Evolutionary conservation across 139 green algal genomes (phyloP).

Genomic region (Chlamydomonas applanata): DNA sequence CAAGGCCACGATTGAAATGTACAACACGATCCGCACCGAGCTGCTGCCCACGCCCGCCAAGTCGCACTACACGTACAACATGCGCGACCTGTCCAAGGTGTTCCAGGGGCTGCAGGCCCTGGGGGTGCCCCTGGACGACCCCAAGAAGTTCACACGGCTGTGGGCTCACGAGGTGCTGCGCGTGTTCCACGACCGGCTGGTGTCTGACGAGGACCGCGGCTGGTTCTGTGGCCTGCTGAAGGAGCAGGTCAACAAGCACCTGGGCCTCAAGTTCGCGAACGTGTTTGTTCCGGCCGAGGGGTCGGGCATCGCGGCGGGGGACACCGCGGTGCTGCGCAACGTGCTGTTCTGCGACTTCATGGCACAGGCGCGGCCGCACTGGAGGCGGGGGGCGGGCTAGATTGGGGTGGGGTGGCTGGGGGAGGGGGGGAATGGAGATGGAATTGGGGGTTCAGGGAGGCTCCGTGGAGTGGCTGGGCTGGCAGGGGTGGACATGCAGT

Average conservation of each 20-base stretch:
- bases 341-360: slow-evolving; percentile 49
- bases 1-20: slow-evolving; percentile 57
- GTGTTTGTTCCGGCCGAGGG: slow-evolving; percentile 41
- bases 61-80: slow-evolving; percentile 83
- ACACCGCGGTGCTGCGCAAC: slow-evolving; percentile 37
- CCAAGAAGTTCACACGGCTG: slow-evolving; percentile 42
- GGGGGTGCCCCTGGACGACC: slow-evolving; percentile 45
- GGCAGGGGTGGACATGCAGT: too few species aligned
- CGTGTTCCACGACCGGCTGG: slow-evolving; percentile 76
- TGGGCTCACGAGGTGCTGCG: slow-evolving; percentile 71
- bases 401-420: too few species aligned
- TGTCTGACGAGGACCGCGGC: slow-evolving; percentile 59
- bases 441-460: too few species aligned
- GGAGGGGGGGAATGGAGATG: too few species aligned
- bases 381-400: too few species aligned
- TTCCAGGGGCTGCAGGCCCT: slow-evolving; percentile 53
- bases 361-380: slow-evolving; percentile 15
- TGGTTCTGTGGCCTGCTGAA: slow-evolving; percentile 50
- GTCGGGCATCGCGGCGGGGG: slow-evolving; percentile 20
- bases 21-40: slow-evolving; percentile 55
- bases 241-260: slow-evolving; percentile 30
- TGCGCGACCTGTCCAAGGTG: slow-evolving; percentile 73
- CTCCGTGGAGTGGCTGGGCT: too few species aligned
- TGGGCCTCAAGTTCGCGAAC: slow-evolving; percentile 49
- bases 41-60: slow-evolving; percentile 69